Conservation (phyloP, 768 basidiomycete species). For the Stropharia rugosoannulata region DNA sequence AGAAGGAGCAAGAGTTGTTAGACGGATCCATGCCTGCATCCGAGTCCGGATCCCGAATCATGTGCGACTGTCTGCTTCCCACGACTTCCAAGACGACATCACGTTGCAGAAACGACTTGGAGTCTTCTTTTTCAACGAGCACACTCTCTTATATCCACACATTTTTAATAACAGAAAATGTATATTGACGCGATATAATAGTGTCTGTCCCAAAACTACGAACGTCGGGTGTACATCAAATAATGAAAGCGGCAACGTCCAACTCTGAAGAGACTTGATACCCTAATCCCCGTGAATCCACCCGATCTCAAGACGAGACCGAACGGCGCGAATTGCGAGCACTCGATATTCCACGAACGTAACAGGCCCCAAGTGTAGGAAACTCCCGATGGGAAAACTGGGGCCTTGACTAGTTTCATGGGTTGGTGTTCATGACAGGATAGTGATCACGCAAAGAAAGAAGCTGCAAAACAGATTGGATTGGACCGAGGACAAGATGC, state of each 20-base stretch:
- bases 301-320: slow-evolving; percentile 56
- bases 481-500: neutral
- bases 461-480: neutral
- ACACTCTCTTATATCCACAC: too few relatives aligned
- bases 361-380: slow-evolving; percentile 59
- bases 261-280: slow-evolving; percentile 62
- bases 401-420: slow-evolving; percentile 71
- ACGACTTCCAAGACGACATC: neutral
- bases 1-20: neutral
- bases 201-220: slow-evolving; percentile 75
- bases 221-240: slow-evolving; percentile 32
- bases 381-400: slow-evolving; percentile 26
- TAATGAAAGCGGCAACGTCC: slow-evolving; percentile 36
- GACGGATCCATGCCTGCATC: neutral
- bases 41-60: neutral
- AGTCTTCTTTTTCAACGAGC: too few relatives aligned
- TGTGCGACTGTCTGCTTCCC: neutral
- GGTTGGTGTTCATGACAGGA: slow-evolving; percentile 13
- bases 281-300: slow-evolving; percentile 42
- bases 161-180: too few relatives aligned
- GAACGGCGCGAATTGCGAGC: slow-evolving; percentile 40
- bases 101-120: too few relatives aligned
- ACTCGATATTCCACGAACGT: slow-evolving; percentile 69
- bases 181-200: neutral
- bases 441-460: neutral